Evolutionary conservation across 2,329 filamentous ascomycete genomes (phyloP), one percentile per base, ranked within the genome.

Genomic region (Aspergillus tamarii): DNA sequence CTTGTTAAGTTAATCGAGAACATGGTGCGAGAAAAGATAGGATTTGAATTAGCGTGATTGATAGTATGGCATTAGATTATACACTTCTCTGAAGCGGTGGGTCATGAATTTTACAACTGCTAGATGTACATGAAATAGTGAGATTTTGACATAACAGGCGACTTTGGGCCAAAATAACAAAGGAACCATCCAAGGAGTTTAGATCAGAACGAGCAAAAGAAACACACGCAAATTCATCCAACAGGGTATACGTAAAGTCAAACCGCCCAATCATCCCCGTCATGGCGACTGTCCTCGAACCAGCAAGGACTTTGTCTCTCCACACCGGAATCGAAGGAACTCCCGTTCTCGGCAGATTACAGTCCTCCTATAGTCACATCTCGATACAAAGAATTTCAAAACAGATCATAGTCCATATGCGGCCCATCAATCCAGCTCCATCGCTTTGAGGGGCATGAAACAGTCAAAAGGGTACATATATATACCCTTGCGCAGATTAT

Each of bases 161-260:
- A 52, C 26, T 28, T 50, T 61, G 28, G 53, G 52, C 19, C 60
- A 59, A 60, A 48, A n/a, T 23, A 57, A 34, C n/a, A 54, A 36
- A 36, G 19, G 53, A 64, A 57, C 65, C 66, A 55, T 39, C 32
- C 52, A 55, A 26, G 28, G 16, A 36, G 19, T 26, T 9, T 23
- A 28, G 19, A 61, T 32, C 21, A 39, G 50, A 28, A 50, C 48
- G 30, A 36, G 57, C 6, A 32, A 56, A 30, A 21, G n/a, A 21
- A 19, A 46, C 46, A 58, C 30, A 48, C 32, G 26, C 39, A 54
- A 59, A 59, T 46, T 46, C 43, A 60, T 69, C 54, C 59, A 66
- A 67, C 64, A 56, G 69, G 66, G 66, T 70, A 70, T 70, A 63
- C 41, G 39, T 45, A 63, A 62, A 64, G 57, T 61, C 60, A 45